Evolutionary conservation across 257 asterid species (phyloP).

Genomic region (Solanum infundibuliforme): DNA sequence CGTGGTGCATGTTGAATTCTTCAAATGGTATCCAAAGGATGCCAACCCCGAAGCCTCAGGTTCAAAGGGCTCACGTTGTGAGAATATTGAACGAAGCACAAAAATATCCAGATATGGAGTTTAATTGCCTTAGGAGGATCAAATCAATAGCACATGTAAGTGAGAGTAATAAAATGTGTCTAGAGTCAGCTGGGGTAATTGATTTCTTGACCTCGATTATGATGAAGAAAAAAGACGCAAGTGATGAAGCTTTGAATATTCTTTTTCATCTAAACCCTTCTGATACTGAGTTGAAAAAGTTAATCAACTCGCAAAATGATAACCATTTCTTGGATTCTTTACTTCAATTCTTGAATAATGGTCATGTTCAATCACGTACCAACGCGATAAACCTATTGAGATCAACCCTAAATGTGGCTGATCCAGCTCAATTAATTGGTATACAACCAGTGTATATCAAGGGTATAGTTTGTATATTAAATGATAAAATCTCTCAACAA

Average conservation of each 20-base stretch:
- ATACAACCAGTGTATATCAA: constrained; percentile 13
- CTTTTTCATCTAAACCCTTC: constrained; percentile 40
- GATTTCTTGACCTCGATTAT: constrained; percentile 22
- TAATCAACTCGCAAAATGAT: not conserved
- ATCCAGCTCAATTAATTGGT: constrained; percentile 28
- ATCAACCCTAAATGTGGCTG: constrained; percentile 28
- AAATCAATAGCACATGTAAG: constrained; percentile 26
- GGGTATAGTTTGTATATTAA: constrained; percentile 15
- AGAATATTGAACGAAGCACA: constrained; percentile 37
- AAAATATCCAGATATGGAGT: constrained; percentile 3
- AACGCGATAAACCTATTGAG: constrained; percentile 18
- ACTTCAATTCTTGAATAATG: constrained; percentile 18
- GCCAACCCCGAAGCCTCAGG: constrained; percentile 57
- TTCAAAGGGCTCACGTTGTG: constrained; percentile 25
- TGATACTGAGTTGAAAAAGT: constrained; percentile 15
- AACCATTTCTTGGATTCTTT: constrained; percentile 14
- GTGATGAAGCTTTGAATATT: constrained; percentile 30
- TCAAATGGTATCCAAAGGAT: constrained; percentile 30
- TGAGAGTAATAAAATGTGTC: constrained; percentile 9
- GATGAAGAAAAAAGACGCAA: constrained; percentile 3
- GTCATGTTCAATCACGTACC: constrained; percentile 17
- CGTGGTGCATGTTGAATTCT: constrained; percentile 68
- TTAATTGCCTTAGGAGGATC: constrained; percentile 29
- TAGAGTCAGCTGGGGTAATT: constrained; percentile 33
- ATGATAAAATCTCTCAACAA: constrained; percentile 23